Conservation (phyloP, 495 filamentous ascomycete genomes). For the Aspergillus haitiensis region DNA sequence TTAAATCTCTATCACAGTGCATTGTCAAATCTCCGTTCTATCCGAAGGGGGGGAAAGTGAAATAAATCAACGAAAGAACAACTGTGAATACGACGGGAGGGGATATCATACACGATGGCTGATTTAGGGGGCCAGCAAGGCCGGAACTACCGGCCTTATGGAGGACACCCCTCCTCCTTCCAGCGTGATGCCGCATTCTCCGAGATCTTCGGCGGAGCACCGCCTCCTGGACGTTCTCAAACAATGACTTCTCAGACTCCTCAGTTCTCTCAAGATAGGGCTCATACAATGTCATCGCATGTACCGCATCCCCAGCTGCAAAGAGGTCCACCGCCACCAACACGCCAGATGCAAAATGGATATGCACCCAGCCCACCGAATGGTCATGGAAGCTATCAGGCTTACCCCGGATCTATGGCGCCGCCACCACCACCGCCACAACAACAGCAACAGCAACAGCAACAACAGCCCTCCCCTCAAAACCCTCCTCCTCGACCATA, state of each 20-base stretch:
- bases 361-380: constrained; percentile 44
- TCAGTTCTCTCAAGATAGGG: constrained; percentile 62
- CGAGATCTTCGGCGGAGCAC: constrained; percentile 90
- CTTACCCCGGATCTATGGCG: constrained; percentile 54
- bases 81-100: constrained; percentile 3
- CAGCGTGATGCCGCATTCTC: constrained; percentile 95
- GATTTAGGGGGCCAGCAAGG: constrained; percentile 76
- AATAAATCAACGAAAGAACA: constrained; percentile 4
- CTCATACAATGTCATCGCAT: constrained; percentile 83
- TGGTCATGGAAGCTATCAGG: constrained; percentile 42
- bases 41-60: not conserved
- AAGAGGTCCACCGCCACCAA: constrained; percentile 54
- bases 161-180: constrained; percentile 60
- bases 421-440: constrained; percentile 36
- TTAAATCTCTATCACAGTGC: not conserved
- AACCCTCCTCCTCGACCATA: constrained; percentile 64
- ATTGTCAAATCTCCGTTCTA: constrained; percentile 10
- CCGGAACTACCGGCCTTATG: constrained; percentile 68
- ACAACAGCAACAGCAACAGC: not conserved
- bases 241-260: constrained; percentile 74
- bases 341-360: constrained; percentile 57
- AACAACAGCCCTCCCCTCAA: constrained; percentile 54
- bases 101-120: constrained; percentile 59
- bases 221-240: constrained; percentile 82
- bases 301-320: constrained; percentile 51